These are phyloP conservation scores for Sungouiozyma ichnusensis DNA, from an alignment of 805 yeast species.

Conservation along the genomic window DNA sequence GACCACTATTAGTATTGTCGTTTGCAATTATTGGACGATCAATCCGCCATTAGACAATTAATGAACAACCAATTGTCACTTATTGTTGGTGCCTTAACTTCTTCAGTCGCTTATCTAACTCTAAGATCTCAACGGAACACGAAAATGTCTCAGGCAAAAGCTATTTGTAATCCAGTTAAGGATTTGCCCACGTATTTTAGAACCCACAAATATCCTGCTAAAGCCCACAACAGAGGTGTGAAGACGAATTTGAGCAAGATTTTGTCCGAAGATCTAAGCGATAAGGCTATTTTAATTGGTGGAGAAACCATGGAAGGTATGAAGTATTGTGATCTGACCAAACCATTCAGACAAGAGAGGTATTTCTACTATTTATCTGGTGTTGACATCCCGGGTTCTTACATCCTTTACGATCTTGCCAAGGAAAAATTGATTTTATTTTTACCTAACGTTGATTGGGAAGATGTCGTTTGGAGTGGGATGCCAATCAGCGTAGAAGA, in stretches of 20 bases:
- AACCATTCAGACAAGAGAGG: conserved; percentile 78
- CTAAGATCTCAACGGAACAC: neutral
- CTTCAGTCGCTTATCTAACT: conserved; percentile 2
- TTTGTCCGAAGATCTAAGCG: conserved; percentile 15
- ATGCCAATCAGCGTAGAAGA: conserved; percentile 60
- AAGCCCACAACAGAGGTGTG: conserved; percentile 55
- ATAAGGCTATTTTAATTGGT: conserved; percentile 42
- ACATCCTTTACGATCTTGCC: conserved; percentile 46
- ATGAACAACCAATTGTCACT: neutral
- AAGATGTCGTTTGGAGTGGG: conserved; percentile 96
- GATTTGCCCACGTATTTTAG: conserved; percentile 14
- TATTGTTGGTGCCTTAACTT: neutral
- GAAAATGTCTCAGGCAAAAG: conserved; percentile 1
- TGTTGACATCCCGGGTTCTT: conserved; percentile 67
- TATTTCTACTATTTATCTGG: conserved; percentile 86
- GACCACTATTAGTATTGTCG: neutral
- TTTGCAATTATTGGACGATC: neutral
- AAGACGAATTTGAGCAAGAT: conserved; percentile 30
- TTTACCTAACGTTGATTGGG: conserved; percentile 74
- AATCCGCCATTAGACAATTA: neutral
- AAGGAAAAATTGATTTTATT: conserved; percentile 56
- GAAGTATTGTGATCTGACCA: conserved; percentile 70
- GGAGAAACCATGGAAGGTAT: conserved; percentile 50
- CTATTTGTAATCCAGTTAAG: conserved; percentile 11
- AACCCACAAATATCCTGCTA: conserved; percentile 67